Evolutionary conservation across 495 filamentous ascomycete genomes (phyloP).

Genomic region (Parachaetomium inaequale): DNA sequence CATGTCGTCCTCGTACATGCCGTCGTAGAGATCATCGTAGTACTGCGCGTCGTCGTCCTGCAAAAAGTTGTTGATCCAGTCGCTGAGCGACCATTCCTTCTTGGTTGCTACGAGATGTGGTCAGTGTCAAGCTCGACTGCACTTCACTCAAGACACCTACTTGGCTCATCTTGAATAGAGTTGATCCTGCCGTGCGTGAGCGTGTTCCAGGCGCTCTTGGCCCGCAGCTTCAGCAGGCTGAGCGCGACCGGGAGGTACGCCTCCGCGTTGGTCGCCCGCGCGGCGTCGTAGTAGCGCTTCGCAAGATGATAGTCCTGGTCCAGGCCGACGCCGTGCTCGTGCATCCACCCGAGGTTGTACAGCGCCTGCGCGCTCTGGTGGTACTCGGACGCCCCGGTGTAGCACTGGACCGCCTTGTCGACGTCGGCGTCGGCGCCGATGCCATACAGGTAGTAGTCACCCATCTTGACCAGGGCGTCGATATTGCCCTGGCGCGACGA

Average conservation of each 20-base stretch:
- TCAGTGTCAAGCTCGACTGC: neutral
- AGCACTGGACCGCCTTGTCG: slow-evolving; percentile 91
- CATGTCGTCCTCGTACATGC: slow-evolving; percentile 52
- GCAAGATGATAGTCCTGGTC: slow-evolving; percentile 96
- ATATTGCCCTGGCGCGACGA: slow-evolving; percentile 91
- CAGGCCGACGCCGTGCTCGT: slow-evolving; percentile 92
- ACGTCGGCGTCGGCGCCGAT: slow-evolving; percentile 68
- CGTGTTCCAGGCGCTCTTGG: slow-evolving; percentile 88
- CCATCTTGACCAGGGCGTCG: slow-evolving; percentile 95
- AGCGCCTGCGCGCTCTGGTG: slow-evolving; percentile 90
- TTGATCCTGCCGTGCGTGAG: slow-evolving; percentile 86
- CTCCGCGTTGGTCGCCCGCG: slow-evolving; percentile 84
- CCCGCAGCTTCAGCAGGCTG: slow-evolving; percentile 78
- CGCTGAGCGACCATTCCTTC: slow-evolving; percentile 69
- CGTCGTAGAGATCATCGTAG: slow-evolving; percentile 55
- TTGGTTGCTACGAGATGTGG: slow-evolving; percentile 48
- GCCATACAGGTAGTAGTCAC: slow-evolving; percentile 87
- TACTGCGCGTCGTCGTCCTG: slow-evolving; percentile 67
- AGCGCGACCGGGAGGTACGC: slow-evolving; percentile 93
- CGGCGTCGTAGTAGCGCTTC: slow-evolving; percentile 92
- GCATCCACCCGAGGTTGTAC: slow-evolving; percentile 99
- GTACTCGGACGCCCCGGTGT: slow-evolving; percentile 84
- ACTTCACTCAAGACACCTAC: slow-evolving; percentile 48
- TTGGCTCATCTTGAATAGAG: slow-evolving; percentile 80
- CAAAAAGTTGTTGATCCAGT: slow-evolving; percentile 83